phyloP scores from a whole-genome alignment of 2,329 filamentous ascomycete genomes.

The Calonectria hawksworthii region DNA sequence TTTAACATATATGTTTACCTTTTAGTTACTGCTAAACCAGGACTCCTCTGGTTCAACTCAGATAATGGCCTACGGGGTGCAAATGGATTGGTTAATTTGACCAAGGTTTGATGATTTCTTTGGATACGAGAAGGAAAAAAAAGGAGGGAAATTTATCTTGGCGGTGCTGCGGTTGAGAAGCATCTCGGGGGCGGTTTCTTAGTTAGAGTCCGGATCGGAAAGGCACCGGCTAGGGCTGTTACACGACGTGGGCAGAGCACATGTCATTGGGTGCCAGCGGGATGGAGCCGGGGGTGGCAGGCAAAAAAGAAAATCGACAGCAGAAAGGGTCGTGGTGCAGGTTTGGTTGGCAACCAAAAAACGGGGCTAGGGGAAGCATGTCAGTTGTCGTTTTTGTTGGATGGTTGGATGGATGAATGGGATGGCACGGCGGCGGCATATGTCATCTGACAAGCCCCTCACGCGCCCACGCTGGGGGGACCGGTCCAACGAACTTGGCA shows the following conservation, averaged over 20 bases:
- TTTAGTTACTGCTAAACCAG: not conserved
- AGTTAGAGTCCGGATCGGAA: slow-evolving; percentile 61
- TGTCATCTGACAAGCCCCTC: slow-evolving; percentile 48
- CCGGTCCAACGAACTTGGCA: slow-evolving; percentile 56
- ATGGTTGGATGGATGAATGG: no score
- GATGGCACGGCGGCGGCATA: not conserved
- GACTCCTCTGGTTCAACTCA: not conserved
- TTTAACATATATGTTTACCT: not conserved
- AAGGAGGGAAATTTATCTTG: not conserved
- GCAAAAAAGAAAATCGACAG: slow-evolving; percentile 39
- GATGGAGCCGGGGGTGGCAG: slow-evolving; percentile 53
- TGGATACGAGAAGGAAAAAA: not conserved
- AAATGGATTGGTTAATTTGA: not conserved
- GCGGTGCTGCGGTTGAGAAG: slow-evolving; percentile 68
- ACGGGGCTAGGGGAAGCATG: slow-evolving; percentile 43
- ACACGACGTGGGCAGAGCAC: slow-evolving; percentile 60
- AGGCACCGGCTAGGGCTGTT: slow-evolving; percentile 56
- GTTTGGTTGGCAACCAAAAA: slow-evolving; percentile 56
- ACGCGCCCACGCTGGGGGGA: slow-evolving; percentile 49
- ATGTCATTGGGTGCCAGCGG: slow-evolving; percentile 57
- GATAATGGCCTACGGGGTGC: not conserved
- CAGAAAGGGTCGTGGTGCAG: slow-evolving; percentile 60
- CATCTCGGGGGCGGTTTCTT: slow-evolving; percentile 55
- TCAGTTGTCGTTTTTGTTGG: slow-evolving; percentile 56
- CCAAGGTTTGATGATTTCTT: not conserved